Percentiles rank a stretch among this genome's conserved stretches.
These are phyloP conservation scores for Sporobolomyces roseus DNA, from an alignment of 768 basidiomycete genomes.

Conservation along the genomic window DNA sequence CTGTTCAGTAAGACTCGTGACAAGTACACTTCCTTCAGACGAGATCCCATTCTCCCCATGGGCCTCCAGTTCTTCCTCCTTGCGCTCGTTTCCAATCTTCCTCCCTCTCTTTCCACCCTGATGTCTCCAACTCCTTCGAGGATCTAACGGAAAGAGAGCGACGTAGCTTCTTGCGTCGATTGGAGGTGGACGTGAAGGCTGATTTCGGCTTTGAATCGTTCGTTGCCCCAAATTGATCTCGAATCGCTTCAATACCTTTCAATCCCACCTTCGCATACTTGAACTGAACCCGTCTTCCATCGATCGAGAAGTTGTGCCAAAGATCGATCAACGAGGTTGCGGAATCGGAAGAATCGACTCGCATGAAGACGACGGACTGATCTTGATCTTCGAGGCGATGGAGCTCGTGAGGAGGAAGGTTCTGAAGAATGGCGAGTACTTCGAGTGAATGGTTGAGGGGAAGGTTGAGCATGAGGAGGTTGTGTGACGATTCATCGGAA, in stretches of 20 bases:
- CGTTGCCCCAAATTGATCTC: neutral
- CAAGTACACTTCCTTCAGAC: no score
- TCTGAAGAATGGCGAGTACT: neutral
- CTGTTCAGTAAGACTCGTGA: no score
- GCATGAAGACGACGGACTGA: neutral
- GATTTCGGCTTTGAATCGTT: no score
- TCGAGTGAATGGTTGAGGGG: neutral
- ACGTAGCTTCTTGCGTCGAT: no score
- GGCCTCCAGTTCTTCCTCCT: no score
- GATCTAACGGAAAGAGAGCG: no score
- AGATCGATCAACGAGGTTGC: neutral
- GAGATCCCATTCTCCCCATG: no score
- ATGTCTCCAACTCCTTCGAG: no score
- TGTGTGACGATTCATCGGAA: neutral
- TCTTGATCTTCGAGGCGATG: neutral
- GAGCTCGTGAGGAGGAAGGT: neutral
- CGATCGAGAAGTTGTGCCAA: constrained; percentile 1
- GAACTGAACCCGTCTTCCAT: neutral
- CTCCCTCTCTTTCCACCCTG: no score
- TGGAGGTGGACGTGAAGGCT: no score
- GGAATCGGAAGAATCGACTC: neutral
- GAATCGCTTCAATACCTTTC: neutral
- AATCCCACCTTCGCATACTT: neutral
- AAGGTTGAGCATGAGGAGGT: neutral
- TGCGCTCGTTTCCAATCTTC: no score